phyloP scores from a whole-genome alignment of 768 basidiomycete species.

The Phanerochaete carnosa region DNA sequence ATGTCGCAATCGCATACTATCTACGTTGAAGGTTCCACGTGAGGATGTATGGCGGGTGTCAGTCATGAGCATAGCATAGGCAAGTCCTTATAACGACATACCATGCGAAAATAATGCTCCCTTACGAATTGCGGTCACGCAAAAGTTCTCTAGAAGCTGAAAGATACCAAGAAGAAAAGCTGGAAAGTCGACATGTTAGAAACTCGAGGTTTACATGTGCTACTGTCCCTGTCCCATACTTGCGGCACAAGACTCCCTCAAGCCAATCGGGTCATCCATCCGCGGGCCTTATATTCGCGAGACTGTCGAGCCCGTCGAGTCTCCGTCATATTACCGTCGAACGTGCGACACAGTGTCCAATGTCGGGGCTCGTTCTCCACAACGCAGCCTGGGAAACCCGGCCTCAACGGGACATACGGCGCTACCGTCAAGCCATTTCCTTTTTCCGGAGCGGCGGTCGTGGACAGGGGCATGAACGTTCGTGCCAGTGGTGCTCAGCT shows the following conservation, averaged over 20 bases:
- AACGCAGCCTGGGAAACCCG: background rate
- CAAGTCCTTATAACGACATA: too few species aligned
- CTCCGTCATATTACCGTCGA: background rate
- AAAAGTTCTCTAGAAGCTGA: too few species aligned
- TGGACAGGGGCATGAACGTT: slow-evolving; percentile 4
- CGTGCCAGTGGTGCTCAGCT: background rate
- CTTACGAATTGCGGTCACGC: too few species aligned
- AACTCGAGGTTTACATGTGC: too few species aligned
- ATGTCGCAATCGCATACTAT: background rate
- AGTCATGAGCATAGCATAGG: too few species aligned
- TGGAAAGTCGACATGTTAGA: too few species aligned
- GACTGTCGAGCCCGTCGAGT: background rate
- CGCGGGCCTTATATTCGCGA: background rate
- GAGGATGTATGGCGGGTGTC: background rate
- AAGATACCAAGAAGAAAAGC: too few species aligned
- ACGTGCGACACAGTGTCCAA: slow-evolving; percentile 1
- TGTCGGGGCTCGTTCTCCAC: background rate
- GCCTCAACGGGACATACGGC: background rate
- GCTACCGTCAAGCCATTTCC: background rate
- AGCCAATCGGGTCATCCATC: background rate
- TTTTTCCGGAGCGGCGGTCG: background rate
- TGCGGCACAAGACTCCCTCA: too few species aligned
- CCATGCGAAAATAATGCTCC: too few species aligned
- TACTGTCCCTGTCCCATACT: too few species aligned
- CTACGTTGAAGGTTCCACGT: background rate